phyloP scores from a whole-genome alignment of 208 protist genomes.

The Acanthamoeba triangularis region DNA sequence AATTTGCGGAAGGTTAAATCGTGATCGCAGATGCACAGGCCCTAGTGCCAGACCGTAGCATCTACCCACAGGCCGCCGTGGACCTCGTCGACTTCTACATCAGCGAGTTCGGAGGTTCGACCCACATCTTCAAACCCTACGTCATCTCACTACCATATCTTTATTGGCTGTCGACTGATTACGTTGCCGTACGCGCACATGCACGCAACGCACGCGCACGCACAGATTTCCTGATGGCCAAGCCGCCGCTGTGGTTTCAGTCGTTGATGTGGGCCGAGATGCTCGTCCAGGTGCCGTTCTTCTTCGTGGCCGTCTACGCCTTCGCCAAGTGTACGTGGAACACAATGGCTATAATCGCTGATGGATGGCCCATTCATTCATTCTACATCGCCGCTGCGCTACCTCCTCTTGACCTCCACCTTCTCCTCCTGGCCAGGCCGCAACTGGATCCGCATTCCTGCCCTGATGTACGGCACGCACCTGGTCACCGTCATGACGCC shows the following conservation, averaged over 20 bases:
- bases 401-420: too few species aligned
- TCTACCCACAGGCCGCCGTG: neutral
- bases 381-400: too few species aligned
- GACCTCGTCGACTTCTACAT: slow-evolving; percentile 50
- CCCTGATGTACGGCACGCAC: slow-evolving; percentile 81
- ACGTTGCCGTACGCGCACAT: too few species aligned
- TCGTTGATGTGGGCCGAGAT: slow-evolving; percentile 77
- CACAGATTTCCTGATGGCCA: slow-evolving; percentile 77
- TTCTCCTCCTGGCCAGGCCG: neutral
- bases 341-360: too few species aligned
- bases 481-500: slow-evolving; percentile 77
- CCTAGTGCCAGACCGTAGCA: neutral
- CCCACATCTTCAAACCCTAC: neutral
- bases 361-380: neutral
- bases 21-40: slow-evolving; percentile 61
- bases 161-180: too few species aligned
- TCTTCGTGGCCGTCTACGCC: slow-evolving; percentile 83
- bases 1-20: too few species aligned
- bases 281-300: slow-evolving; percentile 83
- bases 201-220: neutral
- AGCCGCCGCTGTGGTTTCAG: slow-evolving; percentile 78
- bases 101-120: slow-evolving; percentile 47
- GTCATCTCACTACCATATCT: too few species aligned
- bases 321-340: slow-evolving; percentile 63
- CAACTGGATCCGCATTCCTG: slow-evolving; percentile 82